Evolutionary conservation across 2,329 filamentous ascomycete species (phyloP).

Genomic region (Aaosphaeria pasadenensis): DNA sequence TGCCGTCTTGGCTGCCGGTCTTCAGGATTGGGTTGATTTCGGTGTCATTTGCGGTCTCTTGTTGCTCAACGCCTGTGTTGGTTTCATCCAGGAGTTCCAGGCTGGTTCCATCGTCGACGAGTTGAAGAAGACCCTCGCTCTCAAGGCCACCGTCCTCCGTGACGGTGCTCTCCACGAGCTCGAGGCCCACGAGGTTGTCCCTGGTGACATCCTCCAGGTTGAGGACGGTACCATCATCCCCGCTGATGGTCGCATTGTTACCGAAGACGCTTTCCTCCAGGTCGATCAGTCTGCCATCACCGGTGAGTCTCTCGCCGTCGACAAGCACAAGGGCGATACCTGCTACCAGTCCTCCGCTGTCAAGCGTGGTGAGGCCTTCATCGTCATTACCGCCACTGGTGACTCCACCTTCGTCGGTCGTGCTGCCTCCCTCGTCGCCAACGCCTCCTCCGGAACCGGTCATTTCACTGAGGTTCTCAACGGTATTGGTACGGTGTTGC

Average conservation of each 20-base stretch:
- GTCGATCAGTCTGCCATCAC: constrained; percentile 92
- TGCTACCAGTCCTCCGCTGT: constrained; percentile 84
- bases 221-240: constrained; percentile 91
- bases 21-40: constrained; percentile 89
- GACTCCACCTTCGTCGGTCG: constrained; percentile 89
- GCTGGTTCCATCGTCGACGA: constrained; percentile 88
- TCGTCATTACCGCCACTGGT: constrained; percentile 79
- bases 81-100: constrained; percentile 87
- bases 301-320: constrained; percentile 85
- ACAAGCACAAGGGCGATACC: constrained; percentile 78
- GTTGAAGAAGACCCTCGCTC: constrained; percentile 83
- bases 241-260: constrained; percentile 82
- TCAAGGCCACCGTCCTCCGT: constrained; percentile 84
- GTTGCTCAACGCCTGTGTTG: constrained; percentile 78
- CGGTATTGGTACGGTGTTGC: constrained; percentile 76
- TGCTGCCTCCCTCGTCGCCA: constrained; percentile 79
- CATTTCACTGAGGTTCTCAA: constrained; percentile 92
- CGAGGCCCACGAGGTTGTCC: constrained; percentile 79
- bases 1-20: constrained; percentile 76
- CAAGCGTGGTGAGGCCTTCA: constrained; percentile 84
- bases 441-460: constrained; percentile 69
- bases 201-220: constrained; percentile 84
- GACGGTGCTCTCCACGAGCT: constrained; percentile 75
- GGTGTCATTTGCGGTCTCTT: constrained; percentile 84
- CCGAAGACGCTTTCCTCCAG: constrained; percentile 80